A percentile compares a stretch with the other conserved stretches of the same genome.
Evolutionary conservation across 2,329 filamentous ascomycete genomes (phyloP).

Genomic region (Fusarium illudens): DNA sequence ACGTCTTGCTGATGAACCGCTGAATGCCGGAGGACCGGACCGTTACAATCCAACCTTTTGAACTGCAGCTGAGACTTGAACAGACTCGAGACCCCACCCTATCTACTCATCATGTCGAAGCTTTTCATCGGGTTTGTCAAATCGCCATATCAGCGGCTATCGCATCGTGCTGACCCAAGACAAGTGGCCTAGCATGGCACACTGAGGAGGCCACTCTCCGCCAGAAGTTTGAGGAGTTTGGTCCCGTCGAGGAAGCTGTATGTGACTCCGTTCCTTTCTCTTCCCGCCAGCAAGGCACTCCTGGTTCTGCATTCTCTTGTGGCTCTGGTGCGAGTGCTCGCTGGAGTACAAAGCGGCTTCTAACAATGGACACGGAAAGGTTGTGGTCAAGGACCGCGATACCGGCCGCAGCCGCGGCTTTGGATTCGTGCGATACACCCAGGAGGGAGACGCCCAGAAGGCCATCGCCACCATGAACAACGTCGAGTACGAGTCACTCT

Average conservation of each 20-base stretch:
- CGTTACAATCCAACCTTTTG: background rate
- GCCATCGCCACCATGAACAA: constrained; percentile 87
- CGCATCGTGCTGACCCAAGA: constrained; percentile 33
- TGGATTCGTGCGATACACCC: constrained; percentile 90
- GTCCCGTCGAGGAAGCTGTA: constrained; percentile 93
- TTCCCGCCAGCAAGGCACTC: constrained; percentile 27
- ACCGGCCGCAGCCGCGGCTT: constrained; percentile 97
- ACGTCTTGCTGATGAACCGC: background rate
- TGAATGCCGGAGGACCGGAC: background rate
- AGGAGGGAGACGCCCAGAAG: constrained; percentile 77
- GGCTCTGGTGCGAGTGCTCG: constrained; percentile 28
- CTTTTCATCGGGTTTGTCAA: constrained; percentile 65
- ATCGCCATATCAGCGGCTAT: background rate
- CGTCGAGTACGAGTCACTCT: constrained; percentile 73
- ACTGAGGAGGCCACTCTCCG: constrained; percentile 89
- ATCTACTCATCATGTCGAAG: constrained; percentile 82
- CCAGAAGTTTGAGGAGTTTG: constrained; percentile 92
- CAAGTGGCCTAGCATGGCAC: constrained; percentile 96
- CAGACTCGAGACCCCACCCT: constrained; percentile 21
- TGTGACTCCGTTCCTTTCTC: constrained; percentile 53
- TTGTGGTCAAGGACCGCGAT: constrained; percentile 97
- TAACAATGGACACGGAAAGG: constrained; percentile 60
- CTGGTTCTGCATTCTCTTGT: constrained; percentile 31
- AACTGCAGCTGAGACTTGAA: constrained; percentile 23
- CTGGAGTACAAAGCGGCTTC: constrained; percentile 22